Conservation (phyloP, 768 basidiomycete species). For the Fistulinella prunicolor region DNA sequence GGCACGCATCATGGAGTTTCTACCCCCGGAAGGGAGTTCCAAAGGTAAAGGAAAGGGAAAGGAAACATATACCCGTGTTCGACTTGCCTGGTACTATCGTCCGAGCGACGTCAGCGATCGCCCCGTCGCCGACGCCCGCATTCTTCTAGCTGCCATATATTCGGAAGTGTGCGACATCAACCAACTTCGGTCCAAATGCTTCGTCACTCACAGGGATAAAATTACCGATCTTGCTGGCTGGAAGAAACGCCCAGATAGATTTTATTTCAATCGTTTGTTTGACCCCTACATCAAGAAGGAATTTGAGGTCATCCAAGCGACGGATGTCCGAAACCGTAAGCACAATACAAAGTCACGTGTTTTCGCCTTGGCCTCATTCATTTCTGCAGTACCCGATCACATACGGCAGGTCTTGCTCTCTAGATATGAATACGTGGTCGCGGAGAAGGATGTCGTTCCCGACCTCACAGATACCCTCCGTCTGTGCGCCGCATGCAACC, state of each 20-base stretch:
- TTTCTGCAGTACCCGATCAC: conserved; percentile 67
- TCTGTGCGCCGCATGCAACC: conserved; percentile 78
- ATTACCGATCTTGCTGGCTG: conserved; percentile 89
- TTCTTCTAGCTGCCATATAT: conserved; percentile 93
- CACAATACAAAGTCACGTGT: conserved; percentile 19
- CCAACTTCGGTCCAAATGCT: conserved; percentile 89
- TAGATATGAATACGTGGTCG: conserved; percentile 93
- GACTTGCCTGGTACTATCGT: conserved; percentile 95
- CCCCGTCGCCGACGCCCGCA: conserved; percentile 83
- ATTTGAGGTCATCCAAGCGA: conserved; percentile 90
- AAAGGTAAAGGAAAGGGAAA: conserved; percentile 66
- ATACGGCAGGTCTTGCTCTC: conserved; percentile 73
- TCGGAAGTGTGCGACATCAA: conserved; percentile 94
- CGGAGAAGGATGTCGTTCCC: conserved; percentile 89
- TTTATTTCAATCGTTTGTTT: conserved; percentile 94
- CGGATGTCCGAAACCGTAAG: conserved; percentile 87
- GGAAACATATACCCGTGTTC: conserved; percentile 75
- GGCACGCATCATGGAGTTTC: conserved; percentile 95
- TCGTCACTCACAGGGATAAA: conserved; percentile 93
- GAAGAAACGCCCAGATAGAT: conserved; percentile 93
- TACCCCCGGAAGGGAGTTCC: conserved; percentile 71
- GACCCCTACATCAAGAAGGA: conserved; percentile 98
- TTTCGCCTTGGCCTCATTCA: conserved; percentile 11
- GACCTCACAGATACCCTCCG: conserved; percentile 87
- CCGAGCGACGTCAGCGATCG: conserved; percentile 95